phyloP scores from a whole-genome alignment of 768 basidiomycete species.

The Lactarius tabidus region DNA sequence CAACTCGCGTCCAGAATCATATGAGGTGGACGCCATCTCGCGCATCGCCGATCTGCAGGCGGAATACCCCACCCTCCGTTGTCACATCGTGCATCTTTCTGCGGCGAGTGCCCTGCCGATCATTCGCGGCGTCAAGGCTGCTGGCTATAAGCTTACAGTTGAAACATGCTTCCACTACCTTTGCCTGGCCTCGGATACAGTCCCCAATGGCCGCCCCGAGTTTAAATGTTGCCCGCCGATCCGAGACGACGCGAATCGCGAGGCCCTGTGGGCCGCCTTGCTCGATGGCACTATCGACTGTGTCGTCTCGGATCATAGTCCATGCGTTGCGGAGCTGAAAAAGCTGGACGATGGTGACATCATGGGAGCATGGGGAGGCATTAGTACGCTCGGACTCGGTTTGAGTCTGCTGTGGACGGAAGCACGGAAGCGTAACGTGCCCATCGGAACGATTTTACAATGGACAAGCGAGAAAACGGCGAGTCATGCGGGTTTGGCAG shows the following conservation, averaged over 20 bases:
- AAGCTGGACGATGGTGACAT: constrained; percentile 70
- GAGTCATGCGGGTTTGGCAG: constrained; percentile 67
- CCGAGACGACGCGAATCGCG: constrained; percentile 65
- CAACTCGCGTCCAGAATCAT: constrained; percentile 69
- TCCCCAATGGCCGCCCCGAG: constrained; percentile 74
- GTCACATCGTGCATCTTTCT: constrained; percentile 95
- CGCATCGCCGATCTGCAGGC: constrained; percentile 66
- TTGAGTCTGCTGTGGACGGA: constrained; percentile 90
- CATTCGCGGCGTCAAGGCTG: constrained; percentile 62
- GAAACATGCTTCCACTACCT: constrained; percentile 99
- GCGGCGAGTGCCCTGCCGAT: constrained; percentile 76
- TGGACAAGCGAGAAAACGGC: constrained; percentile 79
- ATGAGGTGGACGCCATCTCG: constrained; percentile 80
- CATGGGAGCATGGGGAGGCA: constrained; percentile 93
- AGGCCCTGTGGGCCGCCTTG: constrained; percentile 77
- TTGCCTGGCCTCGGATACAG: constrained; percentile 63
- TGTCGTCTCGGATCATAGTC: constrained; percentile 95
- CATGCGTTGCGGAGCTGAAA: constrained; percentile 82
- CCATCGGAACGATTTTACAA: constrained; percentile 57
- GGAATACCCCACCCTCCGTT: constrained; percentile 62
- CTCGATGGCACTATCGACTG: constrained; percentile 82
- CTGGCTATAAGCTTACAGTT: constrained; percentile 72
- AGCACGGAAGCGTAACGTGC: constrained; percentile 52
- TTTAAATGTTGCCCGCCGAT: constrained; percentile 98
- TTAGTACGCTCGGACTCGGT: constrained; percentile 87